phyloP scores from a whole-genome alignment of 73 alveolate genomes.

The Paramecium octaurelia region DNA sequence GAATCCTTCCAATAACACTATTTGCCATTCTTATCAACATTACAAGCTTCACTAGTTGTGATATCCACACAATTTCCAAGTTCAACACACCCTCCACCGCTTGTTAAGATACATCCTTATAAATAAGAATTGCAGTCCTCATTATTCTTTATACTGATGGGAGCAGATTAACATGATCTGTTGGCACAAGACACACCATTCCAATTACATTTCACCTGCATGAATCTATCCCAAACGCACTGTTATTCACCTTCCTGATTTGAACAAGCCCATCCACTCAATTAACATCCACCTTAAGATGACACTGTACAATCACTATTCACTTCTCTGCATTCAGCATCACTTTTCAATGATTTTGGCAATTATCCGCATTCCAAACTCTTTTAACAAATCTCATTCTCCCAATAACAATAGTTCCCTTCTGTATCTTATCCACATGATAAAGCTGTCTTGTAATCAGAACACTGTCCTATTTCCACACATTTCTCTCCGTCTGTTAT shows the following conservation, averaged over 20 bases:
- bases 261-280: neutral
- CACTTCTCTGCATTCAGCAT: neutral
- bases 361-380: neutral
- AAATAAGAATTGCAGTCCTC: neutral
- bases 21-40: neutral
- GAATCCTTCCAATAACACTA: neutral
- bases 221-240: neutral
- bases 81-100: neutral
- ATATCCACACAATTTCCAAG: neutral
- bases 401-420: slow-evolving; percentile 30
- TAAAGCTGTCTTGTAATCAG: neutral
- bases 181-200: neutral
- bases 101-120: neutral
- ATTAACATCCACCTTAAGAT: neutral
- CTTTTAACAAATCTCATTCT: neutral
- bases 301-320: neutral
- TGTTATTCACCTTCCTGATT: neutral
- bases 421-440: neutral
- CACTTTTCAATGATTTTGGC: neutral
- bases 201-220: neutral
- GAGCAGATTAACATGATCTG: slow-evolving; percentile 1
- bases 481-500: slow-evolving; percentile 17
- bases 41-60: neutral
- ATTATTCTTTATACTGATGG: neutral
- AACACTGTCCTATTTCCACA: neutral